Evolutionary conservation across 176 grass and related monocot genomes (phyloP).

Genomic region (Alloteropsis semialata): DNA sequence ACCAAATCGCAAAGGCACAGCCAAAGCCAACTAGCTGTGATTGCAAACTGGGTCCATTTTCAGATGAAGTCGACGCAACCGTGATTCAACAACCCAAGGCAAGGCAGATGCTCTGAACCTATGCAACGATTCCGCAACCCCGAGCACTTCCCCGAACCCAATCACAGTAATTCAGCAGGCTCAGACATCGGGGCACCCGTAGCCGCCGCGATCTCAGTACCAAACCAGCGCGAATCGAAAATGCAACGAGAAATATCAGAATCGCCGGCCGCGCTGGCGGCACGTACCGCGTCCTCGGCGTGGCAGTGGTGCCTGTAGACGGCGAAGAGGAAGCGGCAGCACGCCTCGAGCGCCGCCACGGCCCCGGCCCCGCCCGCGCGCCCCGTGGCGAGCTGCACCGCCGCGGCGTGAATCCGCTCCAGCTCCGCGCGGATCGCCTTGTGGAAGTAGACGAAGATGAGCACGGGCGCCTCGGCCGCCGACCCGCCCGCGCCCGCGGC

Average conservation of each 20-base stretch:
- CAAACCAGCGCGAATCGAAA: not conserved
- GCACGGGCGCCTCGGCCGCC: constrained; percentile 56
- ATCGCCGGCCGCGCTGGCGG: not conserved
- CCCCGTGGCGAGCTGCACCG: constrained; percentile 57
- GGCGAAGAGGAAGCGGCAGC: constrained; percentile 63
- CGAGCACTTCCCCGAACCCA: no score
- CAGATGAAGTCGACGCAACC: not conserved
- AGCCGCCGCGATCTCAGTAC: not conserved
- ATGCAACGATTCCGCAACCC: not conserved
- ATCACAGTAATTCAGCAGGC: not conserved
- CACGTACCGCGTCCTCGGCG: constrained; percentile 85
- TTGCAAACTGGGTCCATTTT: not conserved
- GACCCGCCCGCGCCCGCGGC: not conserved
- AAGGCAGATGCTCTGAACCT: not conserved
- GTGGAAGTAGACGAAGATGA: constrained; percentile 90
- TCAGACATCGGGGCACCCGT: not conserved
- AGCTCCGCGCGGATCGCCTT: constrained; percentile 89
- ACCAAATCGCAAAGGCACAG: not conserved
- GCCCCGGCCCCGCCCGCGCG: constrained; percentile 16
- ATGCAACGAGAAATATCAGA: not conserved
- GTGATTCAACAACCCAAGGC: not conserved
- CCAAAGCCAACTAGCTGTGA: not conserved
- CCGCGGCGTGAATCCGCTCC: constrained; percentile 55
- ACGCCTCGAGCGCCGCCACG: constrained; percentile 30
- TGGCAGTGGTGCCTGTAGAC: constrained; percentile 84